A percentile compares a stretch with the other conserved stretches of the same genome.
Conservation (phyloP, 805 yeast species). For the Metschnikowia chrysomelidarum region DNA sequence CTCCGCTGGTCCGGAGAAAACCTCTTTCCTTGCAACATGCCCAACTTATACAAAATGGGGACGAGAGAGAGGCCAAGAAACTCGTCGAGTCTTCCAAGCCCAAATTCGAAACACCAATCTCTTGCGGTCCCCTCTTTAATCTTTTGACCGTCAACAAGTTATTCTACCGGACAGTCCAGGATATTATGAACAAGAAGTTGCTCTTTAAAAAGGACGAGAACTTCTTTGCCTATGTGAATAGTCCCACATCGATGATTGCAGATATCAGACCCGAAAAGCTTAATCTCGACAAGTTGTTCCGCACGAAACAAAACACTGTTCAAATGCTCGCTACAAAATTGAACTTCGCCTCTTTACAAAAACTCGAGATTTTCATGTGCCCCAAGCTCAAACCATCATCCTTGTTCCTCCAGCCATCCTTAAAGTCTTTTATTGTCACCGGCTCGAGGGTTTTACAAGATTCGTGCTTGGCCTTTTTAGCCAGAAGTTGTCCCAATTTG, state of each 20-base stretch:
- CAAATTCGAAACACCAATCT: not conserved
- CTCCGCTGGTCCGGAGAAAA: conserved; percentile 57
- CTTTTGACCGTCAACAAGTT: conserved; percentile 58
- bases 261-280: conserved; percentile 39
- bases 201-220: conserved; percentile 50
- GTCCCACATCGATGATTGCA: conserved; percentile 4
- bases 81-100: conserved; percentile 38
- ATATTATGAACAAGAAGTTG: conserved; percentile 53
- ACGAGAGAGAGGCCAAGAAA: conserved; percentile 44
- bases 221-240: conserved; percentile 38
- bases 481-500: conserved; percentile 56
- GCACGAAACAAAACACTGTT: conserved; percentile 52
- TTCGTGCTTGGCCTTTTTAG: conserved; percentile 49
- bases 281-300: conserved; percentile 63
- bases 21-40: conserved; percentile 74
- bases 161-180: conserved; percentile 58
- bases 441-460: conserved; percentile 70
- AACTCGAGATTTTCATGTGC: conserved; percentile 83
- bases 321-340: conserved; percentile 42
- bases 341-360: conserved; percentile 50
- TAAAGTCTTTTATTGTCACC: conserved; percentile 57
- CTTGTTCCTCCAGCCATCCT: conserved; percentile 25
- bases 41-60: conserved; percentile 54
- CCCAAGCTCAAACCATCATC: conserved; percentile 61
- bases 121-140: not conserved